Evolutionary conservation across 495 filamentous ascomycete genomes (phyloP), one percentile per base, ranked within the genome.

Genomic region (Penicillium riverlandense): DNA sequence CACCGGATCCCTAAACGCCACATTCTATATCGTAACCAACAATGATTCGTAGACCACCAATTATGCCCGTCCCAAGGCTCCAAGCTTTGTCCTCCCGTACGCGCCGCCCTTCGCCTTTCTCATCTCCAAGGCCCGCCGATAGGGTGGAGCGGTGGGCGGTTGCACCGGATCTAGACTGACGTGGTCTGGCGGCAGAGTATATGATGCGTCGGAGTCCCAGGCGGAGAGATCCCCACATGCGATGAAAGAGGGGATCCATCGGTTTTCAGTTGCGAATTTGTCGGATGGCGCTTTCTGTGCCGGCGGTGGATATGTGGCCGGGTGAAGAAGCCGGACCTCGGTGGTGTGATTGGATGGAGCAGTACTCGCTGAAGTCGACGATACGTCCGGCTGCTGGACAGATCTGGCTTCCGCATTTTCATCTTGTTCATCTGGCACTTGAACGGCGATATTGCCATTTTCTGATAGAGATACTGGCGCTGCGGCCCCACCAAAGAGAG

Each of bases 151-250:
- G 8, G 90, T 97, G 6, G 92, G 92, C 6, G 90, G 91, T 49
- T 96, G 92, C n/a, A 98, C 77, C 0, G 92, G 92, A 59, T 95
- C 90, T 29, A 96, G 78, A 41, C 80, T 88, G 34, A 86, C 76
- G 53, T 89, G 76, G 41, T 80, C 78, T 36, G 80, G 75, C 1
- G 92, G 90, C 8, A 98, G 71, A 47, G 83, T 75, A 66, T 96
- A 96, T 1, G 88, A 87, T 13, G 92, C 92, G 73, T 98, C 92
- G 0, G 90, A 85, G 63, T 98, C 92, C 70, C 83, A 96, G 7
- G 86, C 81, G 4, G 87, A 90, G n/a, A 97, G 74, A 62, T 98
- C 92, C 9, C 92, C 92, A 58, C 94, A 97, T 11, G 92, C 92
- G 40, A 98, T 80, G 56, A 98, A 98, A 0, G 90, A 86, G 0